phyloP scores from a whole-genome alignment of 768 basidiomycete species.

The Pulveroboletus sp. region DNA sequence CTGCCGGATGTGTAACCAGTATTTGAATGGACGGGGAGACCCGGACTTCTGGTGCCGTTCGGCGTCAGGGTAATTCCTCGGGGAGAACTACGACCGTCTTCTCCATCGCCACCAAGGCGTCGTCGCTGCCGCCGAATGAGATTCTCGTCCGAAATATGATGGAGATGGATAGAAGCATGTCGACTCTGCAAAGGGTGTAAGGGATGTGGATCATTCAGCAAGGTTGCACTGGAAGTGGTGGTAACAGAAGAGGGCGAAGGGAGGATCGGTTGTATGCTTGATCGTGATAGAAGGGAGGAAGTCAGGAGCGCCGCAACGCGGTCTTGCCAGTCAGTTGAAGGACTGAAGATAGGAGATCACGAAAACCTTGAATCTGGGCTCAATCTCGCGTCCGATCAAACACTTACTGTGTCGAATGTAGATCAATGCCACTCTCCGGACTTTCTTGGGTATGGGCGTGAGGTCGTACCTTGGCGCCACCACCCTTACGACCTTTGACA shows the following conservation, averaged over 20 bases:
- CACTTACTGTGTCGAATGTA: conserved; percentile 62
- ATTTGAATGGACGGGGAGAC: conserved; percentile 6
- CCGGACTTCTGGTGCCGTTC: conserved; percentile 18
- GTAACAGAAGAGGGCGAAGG: neutral
- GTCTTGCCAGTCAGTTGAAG: conserved; percentile 84
- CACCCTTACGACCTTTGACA: conserved; percentile 58
- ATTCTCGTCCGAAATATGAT: conserved; percentile 19
- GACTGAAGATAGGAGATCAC: conserved; percentile 38
- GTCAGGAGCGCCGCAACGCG: conserved; percentile 37
- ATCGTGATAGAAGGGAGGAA: conserved; percentile 16
- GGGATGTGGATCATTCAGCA: conserved; percentile 12
- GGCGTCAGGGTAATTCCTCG: conserved; percentile 2
- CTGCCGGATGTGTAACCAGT: conserved; percentile 11
- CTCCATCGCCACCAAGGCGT: conserved; percentile 33
- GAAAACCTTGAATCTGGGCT: neutral
- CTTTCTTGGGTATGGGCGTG: conserved; percentile 19
- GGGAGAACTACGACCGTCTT: conserved; percentile 7
- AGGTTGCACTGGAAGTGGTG: conserved; percentile 2
- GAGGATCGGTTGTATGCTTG: neutral
- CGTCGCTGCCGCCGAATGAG: conserved; percentile 46
- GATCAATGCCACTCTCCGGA: conserved; percentile 28
- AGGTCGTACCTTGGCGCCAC: conserved; percentile 29
- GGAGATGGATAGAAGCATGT: conserved; percentile 9
- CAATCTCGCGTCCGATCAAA: neutral
- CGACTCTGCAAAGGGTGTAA: conserved; percentile 5